These are phyloP conservation scores for Penicillium herquei DNA, from an alignment of 495 filamentous ascomycete species.

Conservation along the genomic window DNA sequence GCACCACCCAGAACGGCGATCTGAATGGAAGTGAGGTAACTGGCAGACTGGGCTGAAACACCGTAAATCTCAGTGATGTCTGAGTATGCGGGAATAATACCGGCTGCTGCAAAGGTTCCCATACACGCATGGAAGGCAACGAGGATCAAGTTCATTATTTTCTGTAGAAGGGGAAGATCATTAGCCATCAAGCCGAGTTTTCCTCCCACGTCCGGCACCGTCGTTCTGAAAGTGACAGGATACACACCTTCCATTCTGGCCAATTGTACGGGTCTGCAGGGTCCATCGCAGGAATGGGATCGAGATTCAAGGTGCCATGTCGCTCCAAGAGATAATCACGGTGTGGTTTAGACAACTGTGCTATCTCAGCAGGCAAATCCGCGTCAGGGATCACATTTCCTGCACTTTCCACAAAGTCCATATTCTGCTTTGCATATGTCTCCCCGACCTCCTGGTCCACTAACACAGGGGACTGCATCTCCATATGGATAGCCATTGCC, in stretches of 20 bases:
- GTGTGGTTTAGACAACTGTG: conserved; percentile 36
- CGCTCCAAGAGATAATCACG: conserved; percentile 51
- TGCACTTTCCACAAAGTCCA: conserved; percentile 34
- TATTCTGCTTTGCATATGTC: conserved; percentile 11
- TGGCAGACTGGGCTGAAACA: conserved; percentile 38
- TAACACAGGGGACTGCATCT: background rate
- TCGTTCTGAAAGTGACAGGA: background rate
- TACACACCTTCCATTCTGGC: conserved; percentile 54
- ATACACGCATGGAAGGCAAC: conserved; percentile 57
- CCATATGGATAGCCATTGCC: background rate
- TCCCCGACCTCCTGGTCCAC: background rate
- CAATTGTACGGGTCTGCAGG: conserved; percentile 56
- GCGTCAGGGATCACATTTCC: conserved; percentile 25
- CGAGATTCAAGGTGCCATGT: conserved; percentile 56
- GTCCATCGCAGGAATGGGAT: conserved; percentile 50
- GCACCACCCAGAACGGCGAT: conserved; percentile 33
- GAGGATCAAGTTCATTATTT: conserved; percentile 51
- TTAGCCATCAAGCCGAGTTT: too few species aligned
- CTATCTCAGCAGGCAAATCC: conserved; percentile 16
- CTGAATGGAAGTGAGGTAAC: conserved; percentile 51
- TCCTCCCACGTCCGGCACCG: background rate
- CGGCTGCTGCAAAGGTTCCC: conserved; percentile 55
- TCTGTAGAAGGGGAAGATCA: conserved; percentile 28
- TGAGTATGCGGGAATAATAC: conserved; percentile 52
- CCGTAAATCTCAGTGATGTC: conserved; percentile 42